phyloP scores from a whole-genome alignment of 306 rosid species.

The Dryas octopetala region DNA sequence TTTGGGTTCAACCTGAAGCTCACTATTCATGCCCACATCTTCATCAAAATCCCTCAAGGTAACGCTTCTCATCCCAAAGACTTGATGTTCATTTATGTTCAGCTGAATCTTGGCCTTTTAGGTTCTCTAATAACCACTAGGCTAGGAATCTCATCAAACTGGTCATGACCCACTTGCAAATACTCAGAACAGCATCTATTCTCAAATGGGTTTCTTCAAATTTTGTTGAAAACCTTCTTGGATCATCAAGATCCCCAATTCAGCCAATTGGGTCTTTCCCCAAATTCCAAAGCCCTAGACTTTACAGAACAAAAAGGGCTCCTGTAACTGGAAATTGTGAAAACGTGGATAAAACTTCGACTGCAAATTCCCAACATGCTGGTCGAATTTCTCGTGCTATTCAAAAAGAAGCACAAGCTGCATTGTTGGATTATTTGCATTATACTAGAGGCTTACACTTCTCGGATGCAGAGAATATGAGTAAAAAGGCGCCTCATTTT shows the following conservation, averaged over 20 bases:
- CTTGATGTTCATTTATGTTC: background rate
- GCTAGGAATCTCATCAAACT: constrained; percentile 9
- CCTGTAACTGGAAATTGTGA: constrained; percentile 3
- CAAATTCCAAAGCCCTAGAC: constrained; percentile 43
- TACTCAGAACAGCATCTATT: constrained; percentile 25
- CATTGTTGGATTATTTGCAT: constrained; percentile 72
- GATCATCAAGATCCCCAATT: constrained; percentile 10
- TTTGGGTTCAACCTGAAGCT: too few relatives aligned
- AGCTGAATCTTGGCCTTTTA: background rate
- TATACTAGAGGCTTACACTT: constrained; percentile 61
- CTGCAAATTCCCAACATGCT: constrained; percentile 8
- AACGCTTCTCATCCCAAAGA: constrained; percentile 2
- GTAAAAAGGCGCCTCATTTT: constrained; percentile 66
- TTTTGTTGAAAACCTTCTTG: constrained; percentile 22
- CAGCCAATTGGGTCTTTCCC: constrained; percentile 19
- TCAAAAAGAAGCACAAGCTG: constrained; percentile 59
- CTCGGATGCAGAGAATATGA: constrained; percentile 75
- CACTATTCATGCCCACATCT: too few relatives aligned
- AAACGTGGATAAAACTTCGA: background rate
- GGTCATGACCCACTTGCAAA: constrained; percentile 49
- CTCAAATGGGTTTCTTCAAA: constrained; percentile 28
- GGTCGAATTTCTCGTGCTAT: constrained; percentile 16
- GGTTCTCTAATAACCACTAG: background rate
- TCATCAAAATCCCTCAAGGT: constrained; percentile 20
- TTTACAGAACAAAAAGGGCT: constrained; percentile 31